Evolutionary conservation across 2,329 filamentous ascomycete species (phyloP), one percentile per base, ranked within the genome.

Genomic region (Claviceps quebecensis): DNA sequence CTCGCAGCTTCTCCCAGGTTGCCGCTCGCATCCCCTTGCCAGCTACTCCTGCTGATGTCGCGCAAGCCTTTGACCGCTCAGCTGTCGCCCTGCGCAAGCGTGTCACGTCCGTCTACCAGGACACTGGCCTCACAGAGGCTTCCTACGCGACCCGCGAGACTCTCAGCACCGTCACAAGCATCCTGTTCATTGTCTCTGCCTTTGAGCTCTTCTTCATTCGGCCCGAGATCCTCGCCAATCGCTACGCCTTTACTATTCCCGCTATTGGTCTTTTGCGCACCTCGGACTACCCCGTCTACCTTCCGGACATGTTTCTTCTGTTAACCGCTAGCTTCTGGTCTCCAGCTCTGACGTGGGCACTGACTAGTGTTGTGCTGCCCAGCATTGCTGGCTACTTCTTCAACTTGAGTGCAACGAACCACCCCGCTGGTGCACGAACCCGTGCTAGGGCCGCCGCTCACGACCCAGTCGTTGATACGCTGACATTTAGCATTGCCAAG

Each of bases 401-500:
- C 77, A 97, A 97, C 68, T 68, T 96, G 61, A 87, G 83, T 40
- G 70, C 73, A 47, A 76, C 72, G 60, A 71, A 65, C 60, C 67
- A 65, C 62, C 58, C 57, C 60, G 26, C 26, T 29, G 63, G 58
- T 54, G 63, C 59, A 44, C 70, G 72, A 56, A 73, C 71, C 57
- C 74, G 72, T 62, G 63, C 63, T 49, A 64, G 64, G 41, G 26
- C 44, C 50, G 60, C 65, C 45, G 53, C 55, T 22, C 64, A 69
- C 40, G 76, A 80, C 56, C 81, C 83, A 56, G 70, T 74, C 5
- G 81, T 91, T 56, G 93, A 98, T 65, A 90, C 90, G 4, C 71
- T 97, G 63, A 86, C 84, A 22, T 98, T 94, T 70, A 95, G 90
- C 71, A 82, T 97, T 52, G 80, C 80, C 59, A 95, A 95, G 72